Evolutionary conservation across 129 eudicot species (phyloP), one percentile per base, ranked within the genome.

Genomic region (Lactuca sativa): DNA sequence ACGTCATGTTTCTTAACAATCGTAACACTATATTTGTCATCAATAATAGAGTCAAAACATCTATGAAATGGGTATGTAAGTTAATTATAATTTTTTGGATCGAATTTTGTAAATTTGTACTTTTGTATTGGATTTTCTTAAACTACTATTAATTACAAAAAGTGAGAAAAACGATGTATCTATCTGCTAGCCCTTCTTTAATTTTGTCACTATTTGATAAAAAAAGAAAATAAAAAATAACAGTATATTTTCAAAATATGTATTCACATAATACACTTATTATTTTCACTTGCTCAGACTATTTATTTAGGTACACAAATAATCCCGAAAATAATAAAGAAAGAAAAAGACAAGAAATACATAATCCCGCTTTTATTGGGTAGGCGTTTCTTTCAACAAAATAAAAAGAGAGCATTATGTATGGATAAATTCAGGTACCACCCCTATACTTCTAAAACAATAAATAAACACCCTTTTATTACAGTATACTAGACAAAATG

Each of bases 351-450:
- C 67, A 77, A 74, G 69, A 66, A 55, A 69, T 74, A 80, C 66
- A 74, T 70, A 75, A 70, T 71, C 83, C 79, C 83, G 78, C 82
- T 81, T 76, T 74, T 72, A 82, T 77, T 82, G 80, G 80, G 81
- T 82, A 82, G 79, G 80, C 82, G 69, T 82, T 82, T 77, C 77
- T 73, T 73, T 62, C 86, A 38, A 68, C 79, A 77, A 77, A 77
- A 77, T 72, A 73, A 77, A 82, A 72, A 21, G 73, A 64, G 73
- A 40, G 69, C 72, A 70, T 44, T 70, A 70, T 72, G 56, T 57
- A 62, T 69, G 48, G 6, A 59, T 30, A 58, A 12, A 57, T 56
- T 64, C 68, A 31, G 2, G 56, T 4, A 67, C 13, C 12, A 62
- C 66, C 70, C 70, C 54, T 61, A 9, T 13, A 70, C 34, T 62